Evolutionary conservation across 306 rosid species (phyloP).

Genomic region (Sicyos edulis): DNA sequence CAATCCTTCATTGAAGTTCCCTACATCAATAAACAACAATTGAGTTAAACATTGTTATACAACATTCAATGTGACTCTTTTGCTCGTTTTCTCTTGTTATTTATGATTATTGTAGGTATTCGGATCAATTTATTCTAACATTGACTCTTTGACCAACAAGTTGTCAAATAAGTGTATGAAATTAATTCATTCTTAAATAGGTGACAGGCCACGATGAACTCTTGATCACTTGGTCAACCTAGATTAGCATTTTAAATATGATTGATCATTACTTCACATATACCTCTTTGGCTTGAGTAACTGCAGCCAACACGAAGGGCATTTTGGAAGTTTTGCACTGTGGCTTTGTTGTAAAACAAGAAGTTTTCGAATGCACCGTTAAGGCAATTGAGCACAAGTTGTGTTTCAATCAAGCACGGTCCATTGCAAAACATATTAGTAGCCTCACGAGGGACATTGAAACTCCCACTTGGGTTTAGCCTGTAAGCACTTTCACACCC

Average conservation of each 20-base stretch:
- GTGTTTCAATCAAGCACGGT: constrained; percentile 56
- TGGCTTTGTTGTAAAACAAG: constrained; percentile 49
- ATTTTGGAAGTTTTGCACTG: constrained; percentile 33
- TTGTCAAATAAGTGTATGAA: too few relatives aligned
- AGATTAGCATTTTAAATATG: too few relatives aligned
- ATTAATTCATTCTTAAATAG: too few relatives aligned
- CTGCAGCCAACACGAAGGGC: constrained; percentile 50
- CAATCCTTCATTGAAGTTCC: constrained; percentile 48
- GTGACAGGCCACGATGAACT: too few relatives aligned
- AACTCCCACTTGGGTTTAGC: constrained; percentile 54
- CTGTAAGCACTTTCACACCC: constrained; percentile 48
- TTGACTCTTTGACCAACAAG: too few relatives aligned
- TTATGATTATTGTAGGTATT: too few relatives aligned
- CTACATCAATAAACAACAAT: constrained; percentile 23
- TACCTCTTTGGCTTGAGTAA: constrained; percentile 34
- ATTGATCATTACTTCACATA: too few relatives aligned
- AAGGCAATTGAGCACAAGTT: constrained; percentile 44
- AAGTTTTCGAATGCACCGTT: constrained; percentile 32
- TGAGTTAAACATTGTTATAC: too few relatives aligned
- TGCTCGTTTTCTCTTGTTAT: too few relatives aligned
- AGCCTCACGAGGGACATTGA: constrained; percentile 40
- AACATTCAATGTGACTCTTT: too few relatives aligned
- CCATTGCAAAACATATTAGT: constrained; percentile 46
- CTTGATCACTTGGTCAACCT: too few relatives aligned
- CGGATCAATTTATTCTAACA: too few relatives aligned